Percentiles rank a stretch among this genome's conserved stretches.
Conservation (phyloP, 2,329 filamentous ascomycete genomes). For the Colletotrichum destructivum region DNA sequence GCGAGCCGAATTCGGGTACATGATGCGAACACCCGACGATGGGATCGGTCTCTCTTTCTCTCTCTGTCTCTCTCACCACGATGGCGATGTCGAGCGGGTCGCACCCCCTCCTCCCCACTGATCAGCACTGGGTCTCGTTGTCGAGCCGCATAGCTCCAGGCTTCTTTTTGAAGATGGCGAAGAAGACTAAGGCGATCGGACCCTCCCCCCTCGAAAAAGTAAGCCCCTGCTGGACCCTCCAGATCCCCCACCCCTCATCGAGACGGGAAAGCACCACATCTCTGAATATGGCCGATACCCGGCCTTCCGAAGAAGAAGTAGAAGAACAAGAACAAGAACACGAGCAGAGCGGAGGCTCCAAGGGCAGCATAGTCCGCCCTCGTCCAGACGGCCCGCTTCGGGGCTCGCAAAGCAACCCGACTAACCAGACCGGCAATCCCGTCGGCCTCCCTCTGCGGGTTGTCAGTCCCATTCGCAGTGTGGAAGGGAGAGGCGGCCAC, state of each 20-base stretch:
- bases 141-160: not conserved
- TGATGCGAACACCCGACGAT: not conserved
- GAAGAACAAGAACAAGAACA: not conserved
- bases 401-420: not conserved
- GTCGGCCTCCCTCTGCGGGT: conserved; percentile 1
- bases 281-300: not conserved
- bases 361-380: not conserved
- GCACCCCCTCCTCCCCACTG: not conserved
- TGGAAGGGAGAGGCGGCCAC: not conserved
- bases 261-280: not conserved
- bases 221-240: not conserved
- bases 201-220: not conserved
- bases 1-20: conserved; percentile 11
- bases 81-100: not conserved
- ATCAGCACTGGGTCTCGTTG: not conserved
- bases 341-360: not conserved
- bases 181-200: not conserved
- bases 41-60: not conserved
- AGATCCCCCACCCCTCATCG: not conserved
- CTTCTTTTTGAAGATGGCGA: conserved; percentile 12
- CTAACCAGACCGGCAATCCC: not conserved
- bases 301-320: not conserved
- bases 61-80: not conserved
- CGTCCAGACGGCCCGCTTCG: not conserved
- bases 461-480: not conserved